Percentiles rank a stretch among this genome's conserved stretches.
phyloP scores from a whole-genome alignment of 129 eudicot species.

The Glebionis coronaria region DNA sequence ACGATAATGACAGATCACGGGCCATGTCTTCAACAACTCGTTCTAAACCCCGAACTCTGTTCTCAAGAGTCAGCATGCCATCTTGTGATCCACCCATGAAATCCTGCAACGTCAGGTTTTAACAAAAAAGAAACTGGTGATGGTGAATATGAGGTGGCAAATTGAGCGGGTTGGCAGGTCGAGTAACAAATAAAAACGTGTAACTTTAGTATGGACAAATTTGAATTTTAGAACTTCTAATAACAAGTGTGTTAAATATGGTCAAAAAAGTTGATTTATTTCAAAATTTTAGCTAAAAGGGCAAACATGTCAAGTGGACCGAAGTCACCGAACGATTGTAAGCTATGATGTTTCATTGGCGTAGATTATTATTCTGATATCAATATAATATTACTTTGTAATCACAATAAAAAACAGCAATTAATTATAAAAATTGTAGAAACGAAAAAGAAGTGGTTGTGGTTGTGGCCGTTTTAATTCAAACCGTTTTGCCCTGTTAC shows the following conservation, averaged over 20 bases:
- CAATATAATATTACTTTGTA: not conserved
- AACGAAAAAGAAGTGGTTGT: not conserved
- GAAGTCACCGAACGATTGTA: not conserved
- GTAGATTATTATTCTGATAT: not conserved
- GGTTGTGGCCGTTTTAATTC: no score
- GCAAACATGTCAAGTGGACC: not conserved
- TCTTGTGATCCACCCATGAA: conserved; percentile 99
- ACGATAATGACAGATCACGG: conserved; percentile 67
- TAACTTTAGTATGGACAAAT: no score
- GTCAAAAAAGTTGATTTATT: no score
- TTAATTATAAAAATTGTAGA: not conserved
- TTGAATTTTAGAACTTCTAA: no score
- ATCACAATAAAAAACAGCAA: not conserved
- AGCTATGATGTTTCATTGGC: not conserved
- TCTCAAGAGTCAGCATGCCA: conserved; percentile 87
- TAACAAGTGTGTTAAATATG: no score
- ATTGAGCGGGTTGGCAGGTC: no score
- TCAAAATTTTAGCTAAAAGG: not conserved
- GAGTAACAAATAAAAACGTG: no score
- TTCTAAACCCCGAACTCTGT: conserved; percentile 90
- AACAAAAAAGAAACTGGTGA: conserved; percentile 6
- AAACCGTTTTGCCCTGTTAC: no score
- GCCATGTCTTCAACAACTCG: conserved; percentile 99
- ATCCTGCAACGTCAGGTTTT: conserved; percentile 50
- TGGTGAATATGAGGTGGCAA: conserved; percentile 1